A percentile compares a stretch with the other conserved stretches of the same genome.
These are phyloP conservation scores for Backusella tarrabulga DNA, from an alignment of 192 early-diverging fungal species.

Conservation along the genomic window DNA sequence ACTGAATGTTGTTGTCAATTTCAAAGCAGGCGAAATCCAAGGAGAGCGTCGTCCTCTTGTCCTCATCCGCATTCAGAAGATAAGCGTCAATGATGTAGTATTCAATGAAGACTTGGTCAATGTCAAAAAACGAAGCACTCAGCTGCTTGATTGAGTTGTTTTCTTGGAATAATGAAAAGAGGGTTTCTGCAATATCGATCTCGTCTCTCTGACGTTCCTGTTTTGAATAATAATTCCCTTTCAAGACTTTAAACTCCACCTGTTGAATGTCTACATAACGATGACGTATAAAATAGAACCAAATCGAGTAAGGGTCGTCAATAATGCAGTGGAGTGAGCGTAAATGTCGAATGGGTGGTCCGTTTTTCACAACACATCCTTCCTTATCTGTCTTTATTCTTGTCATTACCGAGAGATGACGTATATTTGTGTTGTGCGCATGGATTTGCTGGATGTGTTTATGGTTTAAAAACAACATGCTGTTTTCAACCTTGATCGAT, in stretches of 20 bases:
- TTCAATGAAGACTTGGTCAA: background rate
- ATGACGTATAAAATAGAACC: background rate
- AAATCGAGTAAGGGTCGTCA: constrained; percentile 9
- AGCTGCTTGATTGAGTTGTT: background rate
- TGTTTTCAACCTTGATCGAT: background rate
- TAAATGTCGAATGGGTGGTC: background rate
- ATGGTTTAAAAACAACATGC: background rate
- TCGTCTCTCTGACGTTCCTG: background rate
- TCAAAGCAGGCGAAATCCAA: constrained; percentile 2
- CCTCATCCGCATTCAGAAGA: background rate
- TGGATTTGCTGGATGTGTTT: background rate
- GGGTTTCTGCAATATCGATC: background rate
- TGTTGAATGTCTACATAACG: background rate
- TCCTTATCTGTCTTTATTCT: background rate
- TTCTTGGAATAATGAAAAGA: background rate
- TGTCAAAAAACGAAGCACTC: background rate
- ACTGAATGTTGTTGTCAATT: background rate
- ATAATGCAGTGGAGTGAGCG: background rate
- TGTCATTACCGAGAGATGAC: background rate
- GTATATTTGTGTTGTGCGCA: background rate
- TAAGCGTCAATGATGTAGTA: background rate
- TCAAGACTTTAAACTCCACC: background rate
- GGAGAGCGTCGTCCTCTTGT: background rate
- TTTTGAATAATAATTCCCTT: background rate
- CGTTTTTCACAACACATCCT: background rate